phyloP scores from a whole-genome alignment of 768 basidiomycete genomes.

The Tulasnella sp. region DNA sequence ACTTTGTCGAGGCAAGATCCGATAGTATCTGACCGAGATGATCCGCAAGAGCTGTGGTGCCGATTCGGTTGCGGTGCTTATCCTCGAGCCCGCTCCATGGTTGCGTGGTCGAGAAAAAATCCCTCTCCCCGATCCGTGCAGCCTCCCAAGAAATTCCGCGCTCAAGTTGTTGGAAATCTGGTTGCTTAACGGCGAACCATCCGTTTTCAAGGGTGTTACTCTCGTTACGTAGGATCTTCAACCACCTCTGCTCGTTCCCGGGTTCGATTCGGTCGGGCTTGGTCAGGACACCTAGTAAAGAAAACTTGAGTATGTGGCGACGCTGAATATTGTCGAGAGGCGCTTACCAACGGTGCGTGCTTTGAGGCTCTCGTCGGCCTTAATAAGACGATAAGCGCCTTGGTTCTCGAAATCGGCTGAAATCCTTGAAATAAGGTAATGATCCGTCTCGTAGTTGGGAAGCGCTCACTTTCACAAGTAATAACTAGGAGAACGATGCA shows the following conservation, averaged over 20 bases:
- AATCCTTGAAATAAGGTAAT: neutral
- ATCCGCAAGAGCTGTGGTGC: slow-evolving; percentile 57
- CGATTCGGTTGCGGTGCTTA: slow-evolving; percentile 46
- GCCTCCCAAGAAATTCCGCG: slow-evolving; percentile 56
- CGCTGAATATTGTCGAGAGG: no score
- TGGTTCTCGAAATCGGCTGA: slow-evolving; percentile 79
- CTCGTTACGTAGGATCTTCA: slow-evolving; percentile 40
- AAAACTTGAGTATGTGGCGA: no score
- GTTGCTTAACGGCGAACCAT: slow-evolving; percentile 62
- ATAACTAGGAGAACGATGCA: slow-evolving; percentile 28
- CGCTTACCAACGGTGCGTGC: slow-evolving; percentile 52
- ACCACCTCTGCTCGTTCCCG: slow-evolving; percentile 46
- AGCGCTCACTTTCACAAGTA: slow-evolving; percentile 28
- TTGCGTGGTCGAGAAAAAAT: slow-evolving; percentile 47
- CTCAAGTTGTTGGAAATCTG: slow-evolving; percentile 49
- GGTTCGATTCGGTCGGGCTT: slow-evolving; percentile 49
- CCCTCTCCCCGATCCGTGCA: slow-evolving; percentile 55
- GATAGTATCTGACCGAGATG: slow-evolving; percentile 59
- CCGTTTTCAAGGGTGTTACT: slow-evolving; percentile 46
- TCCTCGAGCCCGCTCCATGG: no score
- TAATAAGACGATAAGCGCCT: slow-evolving; percentile 64
- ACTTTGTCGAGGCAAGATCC: slow-evolving; percentile 52
- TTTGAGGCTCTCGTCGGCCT: slow-evolving; percentile 57
- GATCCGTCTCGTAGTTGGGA: neutral
- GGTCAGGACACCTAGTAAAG: no score